phyloP scores from a whole-genome alignment of 495 filamentous ascomycete genomes.

The Aspergillus olivimuriae region DNA sequence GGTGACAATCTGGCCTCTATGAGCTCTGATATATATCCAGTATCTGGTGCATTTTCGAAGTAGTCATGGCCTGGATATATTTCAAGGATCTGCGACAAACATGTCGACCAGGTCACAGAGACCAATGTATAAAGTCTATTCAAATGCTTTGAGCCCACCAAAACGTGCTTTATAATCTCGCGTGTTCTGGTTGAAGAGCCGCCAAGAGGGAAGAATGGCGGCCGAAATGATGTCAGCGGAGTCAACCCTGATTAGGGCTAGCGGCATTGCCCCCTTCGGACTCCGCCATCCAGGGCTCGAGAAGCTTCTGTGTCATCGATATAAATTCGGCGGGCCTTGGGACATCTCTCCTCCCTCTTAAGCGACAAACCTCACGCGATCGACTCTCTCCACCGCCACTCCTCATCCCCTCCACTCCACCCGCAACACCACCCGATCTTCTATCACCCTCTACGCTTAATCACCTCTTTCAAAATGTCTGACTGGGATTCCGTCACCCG shows the following conservation, averaged over 20 bases:
- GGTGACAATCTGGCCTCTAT: too few species aligned
- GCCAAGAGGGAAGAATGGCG: neutral
- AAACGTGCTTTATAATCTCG: too few species aligned
- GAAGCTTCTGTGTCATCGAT: constrained; percentile 42
- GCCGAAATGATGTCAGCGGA: constrained; percentile 14
- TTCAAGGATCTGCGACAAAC: too few species aligned
- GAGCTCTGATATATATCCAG: too few species aligned
- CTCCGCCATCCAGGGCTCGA: constrained; percentile 29
- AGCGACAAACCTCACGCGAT: constrained; percentile 25
- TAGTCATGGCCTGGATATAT: too few species aligned
- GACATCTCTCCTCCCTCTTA: constrained; percentile 21
- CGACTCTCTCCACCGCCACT: constrained; percentile 9
- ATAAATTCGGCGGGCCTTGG: constrained; percentile 30
- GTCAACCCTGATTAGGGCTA: constrained; percentile 21
- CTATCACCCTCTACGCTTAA: neutral
- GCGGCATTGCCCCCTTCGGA: constrained; percentile 20
- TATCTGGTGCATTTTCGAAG: too few species aligned
- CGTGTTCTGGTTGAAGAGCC: too few species aligned
- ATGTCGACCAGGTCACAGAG: too few species aligned
- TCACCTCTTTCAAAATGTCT: constrained; percentile 32
- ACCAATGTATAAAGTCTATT: too few species aligned
- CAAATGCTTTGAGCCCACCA: too few species aligned
- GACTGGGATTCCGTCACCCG: constrained; percentile 89
- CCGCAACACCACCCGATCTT: constrained; percentile 5
- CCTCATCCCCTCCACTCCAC: constrained; percentile 3